A percentile compares a stretch with the other conserved stretches of the same genome.
Conservation (phyloP, 306 rosid genomes). For the Cyclanthera cordifolia region DNA sequence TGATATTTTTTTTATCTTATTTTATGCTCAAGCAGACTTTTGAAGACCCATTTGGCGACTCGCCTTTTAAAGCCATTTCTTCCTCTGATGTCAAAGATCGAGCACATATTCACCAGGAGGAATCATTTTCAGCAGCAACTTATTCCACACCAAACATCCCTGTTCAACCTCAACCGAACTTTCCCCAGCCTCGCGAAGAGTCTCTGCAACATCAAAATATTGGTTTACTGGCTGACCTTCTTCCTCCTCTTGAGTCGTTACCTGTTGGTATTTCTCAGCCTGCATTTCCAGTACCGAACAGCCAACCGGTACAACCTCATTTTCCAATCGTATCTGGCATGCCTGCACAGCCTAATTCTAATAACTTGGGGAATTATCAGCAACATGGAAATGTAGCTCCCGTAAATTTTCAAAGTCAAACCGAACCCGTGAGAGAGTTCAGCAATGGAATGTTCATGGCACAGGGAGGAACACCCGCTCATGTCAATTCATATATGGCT, state of each 20-base stretch:
- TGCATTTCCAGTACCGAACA: not conserved
- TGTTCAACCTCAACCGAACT: conserved; percentile 30
- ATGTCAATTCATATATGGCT: conserved; percentile 6
- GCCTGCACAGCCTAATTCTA: conserved; percentile 33
- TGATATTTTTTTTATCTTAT: not conserved
- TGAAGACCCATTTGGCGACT: conserved; percentile 87
- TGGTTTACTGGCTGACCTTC: conserved; percentile 67
- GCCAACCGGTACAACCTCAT: conserved; percentile 5
- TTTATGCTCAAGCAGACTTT: conserved; percentile 33
- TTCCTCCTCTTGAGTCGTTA: conserved; percentile 45
- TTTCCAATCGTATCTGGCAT: conserved; percentile 29
- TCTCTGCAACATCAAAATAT: conserved; percentile 35
- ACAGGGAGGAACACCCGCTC: conserved; percentile 30
- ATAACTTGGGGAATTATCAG: conserved; percentile 36
- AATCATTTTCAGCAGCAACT: conserved; percentile 44
- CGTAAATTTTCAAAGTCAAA: conserved; percentile 36
- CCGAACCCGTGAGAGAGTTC: conserved; percentile 40
- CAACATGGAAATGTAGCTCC: conserved; percentile 33
- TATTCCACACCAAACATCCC: conserved; percentile 33
- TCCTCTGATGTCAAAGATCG: conserved; percentile 39
- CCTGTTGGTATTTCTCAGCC: conserved; percentile 33
- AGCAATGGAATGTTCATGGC: conserved; percentile 37
- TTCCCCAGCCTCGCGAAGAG: conserved; percentile 34
- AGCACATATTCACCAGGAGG: conserved; percentile 40
- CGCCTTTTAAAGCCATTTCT: conserved; percentile 74